Evolutionary conservation across 139 green algal genomes (phyloP).

Genomic region (Tetraselmis chui): DNA sequence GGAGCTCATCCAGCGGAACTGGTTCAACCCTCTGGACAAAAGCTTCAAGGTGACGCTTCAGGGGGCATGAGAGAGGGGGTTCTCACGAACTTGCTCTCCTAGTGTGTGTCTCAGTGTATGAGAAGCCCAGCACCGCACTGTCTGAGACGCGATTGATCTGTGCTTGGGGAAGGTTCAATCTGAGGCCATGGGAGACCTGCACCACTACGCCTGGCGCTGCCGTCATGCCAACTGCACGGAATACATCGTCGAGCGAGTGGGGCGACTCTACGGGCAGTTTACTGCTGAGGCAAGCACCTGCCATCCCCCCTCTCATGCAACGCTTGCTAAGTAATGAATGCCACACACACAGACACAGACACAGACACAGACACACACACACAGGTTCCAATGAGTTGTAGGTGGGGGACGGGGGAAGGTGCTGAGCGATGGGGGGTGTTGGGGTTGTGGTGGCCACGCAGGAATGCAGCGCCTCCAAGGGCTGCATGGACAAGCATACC

Average conservation of each 20-base stretch:
- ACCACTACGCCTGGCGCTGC: constrained; percentile 77
- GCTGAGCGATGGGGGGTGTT: constrained; percentile 13
- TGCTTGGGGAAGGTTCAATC: constrained; percentile 45
- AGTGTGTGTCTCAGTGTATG: not conserved
- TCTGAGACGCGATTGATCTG: not conserved
- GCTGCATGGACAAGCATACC: constrained; percentile 81
- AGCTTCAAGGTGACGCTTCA: constrained; percentile 46
- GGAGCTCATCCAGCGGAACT: constrained; percentile 82
- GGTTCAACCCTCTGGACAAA: constrained; percentile 48
- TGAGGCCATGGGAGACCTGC: constrained; percentile 72
- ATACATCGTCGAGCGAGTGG: constrained; percentile 60
- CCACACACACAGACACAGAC: not conserved
- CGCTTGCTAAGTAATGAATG: not conserved
- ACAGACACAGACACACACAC: not conserved
- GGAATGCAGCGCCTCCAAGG: constrained; percentile 47
- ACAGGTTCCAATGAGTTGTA: not conserved
- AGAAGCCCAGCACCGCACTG: not conserved
- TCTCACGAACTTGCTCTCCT: too few species aligned
- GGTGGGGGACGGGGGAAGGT: not conserved
- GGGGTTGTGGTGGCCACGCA: constrained; percentile 29
- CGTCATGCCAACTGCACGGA: constrained; percentile 60
- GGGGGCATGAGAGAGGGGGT: too few species aligned
- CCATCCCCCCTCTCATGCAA: constrained; percentile 18
- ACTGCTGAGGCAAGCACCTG: constrained; percentile 26
- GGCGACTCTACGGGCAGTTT: not conserved